Conservation (phyloP, 169 alveolate species). For the Plasmodium inui region DNA sequence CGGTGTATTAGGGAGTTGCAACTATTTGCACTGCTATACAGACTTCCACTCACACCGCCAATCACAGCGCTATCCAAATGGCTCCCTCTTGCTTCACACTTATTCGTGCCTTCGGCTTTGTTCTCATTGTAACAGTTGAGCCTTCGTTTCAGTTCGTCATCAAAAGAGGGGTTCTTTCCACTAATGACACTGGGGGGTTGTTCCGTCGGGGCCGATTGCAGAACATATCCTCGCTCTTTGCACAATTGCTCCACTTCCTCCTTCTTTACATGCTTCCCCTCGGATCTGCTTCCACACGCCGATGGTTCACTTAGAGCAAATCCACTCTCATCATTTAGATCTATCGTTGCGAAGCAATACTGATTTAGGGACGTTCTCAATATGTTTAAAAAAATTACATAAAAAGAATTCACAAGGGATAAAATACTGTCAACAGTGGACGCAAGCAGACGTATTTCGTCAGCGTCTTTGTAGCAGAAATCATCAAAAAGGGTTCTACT, state of each 20-base stretch:
- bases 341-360: conserved; percentile 67
- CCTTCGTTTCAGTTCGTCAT: conserved; percentile 20
- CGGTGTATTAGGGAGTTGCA: background rate
- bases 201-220: background rate
- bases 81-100: background rate
- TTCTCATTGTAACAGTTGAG: conserved; percentile 7
- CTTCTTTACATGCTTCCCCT: background rate
- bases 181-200: background rate
- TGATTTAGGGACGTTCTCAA: conserved; percentile 41
- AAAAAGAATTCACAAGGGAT: conserved; percentile 61
- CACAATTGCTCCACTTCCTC: background rate
- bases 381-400: conserved; percentile 72
- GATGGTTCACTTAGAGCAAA: background rate
- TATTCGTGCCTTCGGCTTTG: background rate
- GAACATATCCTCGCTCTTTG: background rate
- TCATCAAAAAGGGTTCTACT: conserved; percentile 28
- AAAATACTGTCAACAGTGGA: conserved; percentile 56
- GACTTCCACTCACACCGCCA: background rate
- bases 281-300: background rate
- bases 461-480: conserved; percentile 55
- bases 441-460: conserved; percentile 64
- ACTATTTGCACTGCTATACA: background rate
- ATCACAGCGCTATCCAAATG: background rate
- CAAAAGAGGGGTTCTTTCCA: background rate
- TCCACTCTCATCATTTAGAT: conserved; percentile 42